Conservation (phyloP, 345 rosid species). For the Cardamine resedifolia region DNA sequence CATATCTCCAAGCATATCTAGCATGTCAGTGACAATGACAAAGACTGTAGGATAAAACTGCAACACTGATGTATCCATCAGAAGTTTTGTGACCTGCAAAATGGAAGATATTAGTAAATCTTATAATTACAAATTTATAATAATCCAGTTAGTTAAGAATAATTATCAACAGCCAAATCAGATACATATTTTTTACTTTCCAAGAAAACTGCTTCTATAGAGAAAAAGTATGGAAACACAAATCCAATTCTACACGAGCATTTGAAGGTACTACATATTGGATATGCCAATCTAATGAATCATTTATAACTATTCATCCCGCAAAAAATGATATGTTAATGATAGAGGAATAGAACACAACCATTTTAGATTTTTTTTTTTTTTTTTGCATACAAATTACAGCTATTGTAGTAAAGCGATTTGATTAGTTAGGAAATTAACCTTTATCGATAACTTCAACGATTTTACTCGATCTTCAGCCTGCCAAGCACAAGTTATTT, state of each 20-base stretch:
- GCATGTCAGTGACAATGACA: constrained; percentile 74
- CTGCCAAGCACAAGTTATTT: constrained; percentile 68
- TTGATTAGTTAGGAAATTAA: constrained; percentile 24
- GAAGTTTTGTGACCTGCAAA: constrained; percentile 83
- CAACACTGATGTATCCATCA: constrained; percentile 85
- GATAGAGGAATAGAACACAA: neutral
- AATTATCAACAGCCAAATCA: neutral
- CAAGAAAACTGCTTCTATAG: neutral
- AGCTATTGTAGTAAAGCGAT: constrained; percentile 14
- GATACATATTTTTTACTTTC: neutral
- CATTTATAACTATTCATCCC: neutral
- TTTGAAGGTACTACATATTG: neutral
- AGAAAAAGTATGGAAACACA: neutral
- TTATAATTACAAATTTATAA: neutral
- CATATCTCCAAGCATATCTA: constrained; percentile 90
- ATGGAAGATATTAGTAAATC: neutral
- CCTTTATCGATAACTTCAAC: constrained; percentile 82
- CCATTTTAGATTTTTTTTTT: neutral
- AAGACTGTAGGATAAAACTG: constrained; percentile 92
- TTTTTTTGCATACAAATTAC: neutral
- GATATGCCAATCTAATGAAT: neutral
- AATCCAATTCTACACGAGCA: neutral
- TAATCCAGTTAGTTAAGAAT: neutral
- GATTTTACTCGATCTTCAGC: constrained; percentile 79
- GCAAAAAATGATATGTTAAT: neutral